These are phyloP conservation scores for Aspergillus sp. DNA, from an alignment of 2,329 filamentous ascomycete genomes.

Conservation along the genomic window DNA sequence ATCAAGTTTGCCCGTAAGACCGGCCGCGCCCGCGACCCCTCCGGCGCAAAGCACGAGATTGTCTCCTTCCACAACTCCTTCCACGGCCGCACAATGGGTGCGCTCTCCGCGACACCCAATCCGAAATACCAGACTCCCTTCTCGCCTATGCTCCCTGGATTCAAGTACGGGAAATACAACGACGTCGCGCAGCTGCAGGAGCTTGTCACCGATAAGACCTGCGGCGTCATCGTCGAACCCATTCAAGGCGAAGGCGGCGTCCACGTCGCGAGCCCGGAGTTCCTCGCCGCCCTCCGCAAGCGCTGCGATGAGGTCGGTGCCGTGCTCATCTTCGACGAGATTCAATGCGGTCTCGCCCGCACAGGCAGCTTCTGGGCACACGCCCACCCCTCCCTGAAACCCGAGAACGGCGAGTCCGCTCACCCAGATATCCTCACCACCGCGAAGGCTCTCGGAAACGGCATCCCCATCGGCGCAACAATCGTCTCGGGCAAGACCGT, in stretches of 20 bases:
- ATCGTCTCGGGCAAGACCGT: conserved; percentile 67
- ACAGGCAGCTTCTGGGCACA: conserved; percentile 94
- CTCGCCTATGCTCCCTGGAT: conserved; percentile 92
- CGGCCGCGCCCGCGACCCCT: conserved; percentile 74
- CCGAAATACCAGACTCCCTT: conserved; percentile 97
- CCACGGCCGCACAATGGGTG: conserved; percentile 95
- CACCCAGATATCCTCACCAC: conserved; percentile 94
- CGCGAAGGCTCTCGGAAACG: conserved; percentile 95
- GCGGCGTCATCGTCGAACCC: conserved; percentile 93
- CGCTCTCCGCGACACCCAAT: conserved; percentile 93
- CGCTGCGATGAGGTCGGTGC: conserved; percentile 87
- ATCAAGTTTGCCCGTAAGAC: conserved; percentile 96
- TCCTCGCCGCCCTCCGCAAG: conserved; percentile 79
- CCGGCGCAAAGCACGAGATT: conserved; percentile 76
- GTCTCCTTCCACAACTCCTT: conserved; percentile 92
- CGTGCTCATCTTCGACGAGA: conserved; percentile 93
- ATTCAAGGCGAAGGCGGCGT: conserved; percentile 98
- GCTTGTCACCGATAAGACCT: conserved; percentile 82
- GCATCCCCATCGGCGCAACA: conserved; percentile 90
- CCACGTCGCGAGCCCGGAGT: conserved; percentile 79
- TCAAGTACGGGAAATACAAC: conserved; percentile 84
- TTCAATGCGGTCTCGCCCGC: conserved; percentile 88
- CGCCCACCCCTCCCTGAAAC: conserved; percentile 63
- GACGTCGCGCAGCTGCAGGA: conserved; percentile 72
- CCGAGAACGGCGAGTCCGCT: conserved; percentile 60